These are phyloP conservation scores for Cymbomonas tetramitiformis DNA, from an alignment of 139 green algal genomes.

Conservation along the genomic window DNA sequence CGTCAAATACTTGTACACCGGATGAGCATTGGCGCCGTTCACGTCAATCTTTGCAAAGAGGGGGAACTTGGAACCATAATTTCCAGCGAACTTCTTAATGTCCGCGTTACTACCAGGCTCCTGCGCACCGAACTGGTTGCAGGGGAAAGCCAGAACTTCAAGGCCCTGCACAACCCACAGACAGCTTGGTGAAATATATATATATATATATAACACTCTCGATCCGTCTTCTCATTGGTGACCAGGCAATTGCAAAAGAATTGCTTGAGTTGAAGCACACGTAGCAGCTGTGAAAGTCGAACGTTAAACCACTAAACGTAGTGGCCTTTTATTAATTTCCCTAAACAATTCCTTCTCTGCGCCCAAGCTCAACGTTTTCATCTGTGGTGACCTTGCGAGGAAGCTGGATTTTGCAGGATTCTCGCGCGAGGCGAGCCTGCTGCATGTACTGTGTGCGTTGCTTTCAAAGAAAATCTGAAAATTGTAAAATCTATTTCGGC, in stretches of 20 bases:
- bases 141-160: constrained; percentile 52
- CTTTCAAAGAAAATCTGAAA: not conserved
- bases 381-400: too few species aligned
- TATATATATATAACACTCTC: too few species aligned
- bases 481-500: not conserved
- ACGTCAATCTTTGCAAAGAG: constrained; percentile 37
- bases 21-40: constrained; percentile 40
- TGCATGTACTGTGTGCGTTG: not conserved
- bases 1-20: constrained; percentile 50
- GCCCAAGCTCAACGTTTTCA: constrained; percentile 25
- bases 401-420: too few species aligned
- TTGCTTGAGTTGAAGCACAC: too few species aligned
- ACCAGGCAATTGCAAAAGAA: too few species aligned
- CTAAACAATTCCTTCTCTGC: constrained; percentile 43
- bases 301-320: too few species aligned
- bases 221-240: too few species aligned
- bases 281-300: too few species aligned
- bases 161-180: constrained; percentile 35
- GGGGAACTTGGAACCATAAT: constrained; percentile 30
- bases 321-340: too few species aligned
- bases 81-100: constrained; percentile 38
- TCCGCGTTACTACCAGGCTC: constrained; percentile 39
- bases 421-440: not conserved
- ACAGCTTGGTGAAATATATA: too few species aligned
- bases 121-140: constrained; percentile 54